These are phyloP conservation scores for Microthlaspi erraticum DNA, from an alignment of 345 rosid genomes.

Conservation along the genomic window DNA sequence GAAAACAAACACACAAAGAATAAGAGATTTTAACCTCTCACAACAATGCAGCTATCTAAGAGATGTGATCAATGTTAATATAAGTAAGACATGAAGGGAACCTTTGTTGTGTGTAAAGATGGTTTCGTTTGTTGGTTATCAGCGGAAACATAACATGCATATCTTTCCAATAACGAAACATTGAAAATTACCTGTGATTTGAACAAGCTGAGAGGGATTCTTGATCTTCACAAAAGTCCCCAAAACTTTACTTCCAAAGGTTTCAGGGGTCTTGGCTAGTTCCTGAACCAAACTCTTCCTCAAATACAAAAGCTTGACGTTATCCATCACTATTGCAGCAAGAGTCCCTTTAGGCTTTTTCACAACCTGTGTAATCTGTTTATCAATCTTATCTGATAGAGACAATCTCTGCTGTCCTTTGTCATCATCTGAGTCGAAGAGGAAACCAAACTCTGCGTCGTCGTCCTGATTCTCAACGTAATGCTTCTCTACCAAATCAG, in stretches of 20 bases:
- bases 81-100: too few relatives aligned
- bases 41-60: slow-evolving; percentile 11
- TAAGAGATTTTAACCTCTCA: background rate
- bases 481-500: slow-evolving; percentile 64
- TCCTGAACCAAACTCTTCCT: slow-evolving; percentile 66
- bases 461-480: slow-evolving; percentile 64
- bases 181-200: slow-evolving; percentile 62
- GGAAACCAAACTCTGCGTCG: slow-evolving; percentile 47
- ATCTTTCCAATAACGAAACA: too few relatives aligned
- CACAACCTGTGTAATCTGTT: slow-evolving; percentile 36
- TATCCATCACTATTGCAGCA: slow-evolving; percentile 68
- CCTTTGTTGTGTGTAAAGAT: too few relatives aligned
- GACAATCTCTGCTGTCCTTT: slow-evolving; percentile 34
- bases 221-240: slow-evolving; percentile 76
- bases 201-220: slow-evolving; percentile 65
- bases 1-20: slow-evolving; percentile 15
- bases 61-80: background rate
- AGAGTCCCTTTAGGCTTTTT: slow-evolving; percentile 51
- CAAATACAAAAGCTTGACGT: slow-evolving; percentile 69
- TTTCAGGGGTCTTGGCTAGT: slow-evolving; percentile 56
- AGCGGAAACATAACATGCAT: too few relatives aligned
- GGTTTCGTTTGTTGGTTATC: too few relatives aligned
- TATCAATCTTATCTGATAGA: slow-evolving; percentile 35
- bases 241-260: slow-evolving; percentile 58
- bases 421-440: slow-evolving; percentile 48